phyloP scores from a whole-genome alignment of 345 rosid genomes.

The Gossypium raimondii region DNA sequence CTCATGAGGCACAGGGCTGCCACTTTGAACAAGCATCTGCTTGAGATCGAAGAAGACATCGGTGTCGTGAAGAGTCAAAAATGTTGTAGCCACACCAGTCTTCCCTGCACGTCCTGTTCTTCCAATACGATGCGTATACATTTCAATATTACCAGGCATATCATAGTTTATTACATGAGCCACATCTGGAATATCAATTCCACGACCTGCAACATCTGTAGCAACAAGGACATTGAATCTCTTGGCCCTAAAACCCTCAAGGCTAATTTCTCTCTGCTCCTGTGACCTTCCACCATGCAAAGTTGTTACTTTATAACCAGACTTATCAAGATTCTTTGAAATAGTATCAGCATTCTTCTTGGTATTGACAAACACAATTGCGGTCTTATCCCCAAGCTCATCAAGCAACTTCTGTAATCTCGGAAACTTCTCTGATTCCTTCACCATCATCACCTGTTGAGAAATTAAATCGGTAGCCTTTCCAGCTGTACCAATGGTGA shows the following conservation, averaged over 20 bases:
- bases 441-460: conserved; percentile 86
- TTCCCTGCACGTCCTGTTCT: conserved; percentile 99
- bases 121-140: conserved; percentile 95
- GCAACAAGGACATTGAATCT: conserved; percentile 89
- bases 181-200: conserved; percentile 94
- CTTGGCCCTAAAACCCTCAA: conserved; percentile 88
- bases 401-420: conserved; percentile 76
- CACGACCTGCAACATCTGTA: conserved; percentile 96
- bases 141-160: conserved; percentile 88
- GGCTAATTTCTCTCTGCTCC: conserved; percentile 93
- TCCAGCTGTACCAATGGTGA: conserved; percentile 95
- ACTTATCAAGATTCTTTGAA: conserved; percentile 84
- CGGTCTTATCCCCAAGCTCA: conserved; percentile 82
- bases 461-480: conserved; percentile 91
- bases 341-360: conserved; percentile 77
- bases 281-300: conserved; percentile 96
- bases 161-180: conserved; percentile 94
- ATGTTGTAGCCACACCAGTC: conserved; percentile 91
- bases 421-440: conserved; percentile 70
- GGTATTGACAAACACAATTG: conserved; percentile 90
- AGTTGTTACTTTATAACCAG: conserved; percentile 82
- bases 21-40: conserved; percentile 96
- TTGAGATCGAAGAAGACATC: conserved; percentile 95
- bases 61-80: conserved; percentile 68
- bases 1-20: conserved; percentile 88